Base-by-base conservation (phyloP, 805 yeast genomes). In the Candida nanaspora region DNA sequence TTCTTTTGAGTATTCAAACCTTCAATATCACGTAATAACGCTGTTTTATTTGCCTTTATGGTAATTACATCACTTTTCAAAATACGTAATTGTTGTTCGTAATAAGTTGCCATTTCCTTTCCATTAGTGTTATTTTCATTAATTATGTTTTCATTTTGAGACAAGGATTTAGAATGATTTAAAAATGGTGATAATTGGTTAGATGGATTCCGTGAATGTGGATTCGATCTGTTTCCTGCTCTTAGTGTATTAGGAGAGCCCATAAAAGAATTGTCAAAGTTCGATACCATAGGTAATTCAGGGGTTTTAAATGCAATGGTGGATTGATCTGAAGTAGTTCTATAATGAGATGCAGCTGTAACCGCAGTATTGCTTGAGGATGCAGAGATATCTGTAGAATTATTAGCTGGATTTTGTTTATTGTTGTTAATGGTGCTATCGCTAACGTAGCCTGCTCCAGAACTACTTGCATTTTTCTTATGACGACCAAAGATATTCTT, bases 111-210 rank as follows among this genome's bases (percentile, higher is more conserved):
- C 21, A 53, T 54, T n/a, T 52, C 49, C 25, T 59, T 19, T n/a
- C 33, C 31, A 33, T 33, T 39, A 2, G 46, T 55, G n/a, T 62
- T 63, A 27, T 65, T 56, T 5, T 50, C 56, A 2, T 66, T 61
- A 25, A 75, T 64, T 40, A 72, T 78, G 25, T 74, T 64, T 40
- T 71, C 78, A 2, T 74, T 64, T 40, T 71, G 78, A 2, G 76
- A 69, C 2, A 65, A 55, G 1, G 75, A 64, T 44, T 78, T 59
- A 6, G 49, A 40, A 47, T 73, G 78, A n/a, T n/a, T n/a, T 19
- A 16, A 18, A 11, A 7, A 6, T 13, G 16, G 15, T 6, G 8
- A 10, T 8, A 16, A 19, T n/a, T 31, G 34, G 14, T 48, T 19
- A 18, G 46, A 36, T 8, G 55, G 46, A 8, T 52, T 41, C 15